Percentiles rank a stretch among this genome's conserved stretches.
phyloP scores from a whole-genome alignment of 371 early-diverging fungal genomes.

The Rhizomucor pusillus region DNA sequence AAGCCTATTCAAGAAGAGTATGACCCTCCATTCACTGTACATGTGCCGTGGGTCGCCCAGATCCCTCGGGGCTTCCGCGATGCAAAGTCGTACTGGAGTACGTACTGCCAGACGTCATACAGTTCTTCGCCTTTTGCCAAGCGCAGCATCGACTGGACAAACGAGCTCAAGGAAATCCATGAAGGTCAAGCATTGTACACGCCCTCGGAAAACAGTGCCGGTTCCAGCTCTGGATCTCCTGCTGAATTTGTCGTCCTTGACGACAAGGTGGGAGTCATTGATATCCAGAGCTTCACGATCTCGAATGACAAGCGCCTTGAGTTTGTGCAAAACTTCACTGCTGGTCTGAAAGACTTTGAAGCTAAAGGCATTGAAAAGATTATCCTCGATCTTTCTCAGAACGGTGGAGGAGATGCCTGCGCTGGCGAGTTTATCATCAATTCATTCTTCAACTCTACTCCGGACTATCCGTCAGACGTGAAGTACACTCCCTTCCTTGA shows the following conservation, averaged over 20 bases:
- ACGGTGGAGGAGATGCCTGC: constrained; percentile 54
- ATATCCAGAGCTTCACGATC: constrained; percentile 50
- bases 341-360: constrained; percentile 37
- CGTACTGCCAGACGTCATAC: constrained; percentile 40
- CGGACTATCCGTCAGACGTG: constrained; percentile 45
- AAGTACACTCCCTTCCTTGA: constrained; percentile 46
- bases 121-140: constrained; percentile 10
- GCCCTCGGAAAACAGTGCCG: constrained; percentile 16
- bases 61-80: constrained; percentile 31
- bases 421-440: constrained; percentile 52
- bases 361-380: constrained; percentile 41
- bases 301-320: constrained; percentile 30
- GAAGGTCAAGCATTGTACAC: constrained; percentile 29
- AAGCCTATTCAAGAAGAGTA: constrained; percentile 36
- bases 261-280: constrained; percentile 42
- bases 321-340: constrained; percentile 33
- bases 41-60: constrained; percentile 50
- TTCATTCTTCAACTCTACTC: constrained; percentile 41
- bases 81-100: constrained; percentile 41
- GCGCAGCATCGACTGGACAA: constrained; percentile 16
- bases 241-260: constrained; percentile 37
- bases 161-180: constrained; percentile 33
- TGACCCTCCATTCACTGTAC: constrained; percentile 47
- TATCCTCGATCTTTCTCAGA: constrained; percentile 45
- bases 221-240: constrained; percentile 25